Base-by-base conservation (phyloP, 2,329 filamentous ascomycete species). In the Calycina herbarum region DNA sequence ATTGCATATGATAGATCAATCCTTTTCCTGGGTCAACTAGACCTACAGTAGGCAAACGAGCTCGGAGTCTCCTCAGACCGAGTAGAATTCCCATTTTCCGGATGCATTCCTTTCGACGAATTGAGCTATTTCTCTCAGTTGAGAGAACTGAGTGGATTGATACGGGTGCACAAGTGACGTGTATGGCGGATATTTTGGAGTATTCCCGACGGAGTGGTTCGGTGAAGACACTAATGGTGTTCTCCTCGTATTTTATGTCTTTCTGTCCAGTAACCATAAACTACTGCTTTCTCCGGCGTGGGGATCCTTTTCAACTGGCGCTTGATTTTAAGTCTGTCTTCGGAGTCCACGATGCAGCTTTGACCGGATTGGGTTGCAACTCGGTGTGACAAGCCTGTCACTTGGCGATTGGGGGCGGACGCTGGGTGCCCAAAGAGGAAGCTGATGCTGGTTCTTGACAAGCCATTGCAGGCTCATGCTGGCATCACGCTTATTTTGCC, bases 401-500 rank as follows among this genome's bases (percentile, higher is more conserved):
- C 42, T 45, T n/a, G 42, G 42, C 42, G 17, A 45, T 45, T 45
- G 17, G 42, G 17, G 31, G 31, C 35, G 35, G 35, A 38, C 35
- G 35, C 45, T 7, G 45, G 45, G 45, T 20, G 45, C 45, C 20
- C n/a, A 11, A 51, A 51, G 45, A 51, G 45, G 45, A 20, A 51
- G 45, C 20, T 51, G 7, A 51, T 51, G n/a, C n/a, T 51, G 45
- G 45, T 11, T 24, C 45, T 51, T 51, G n/a, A 24, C 45, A 24
- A 11, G 45, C 45, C 45, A 24, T 51, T 51, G 45, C 45, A 51
- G 45, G 45, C 45, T 51, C 24, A 8, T 51, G n/a, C n/a, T 45
- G 38, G 33, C 7, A 45, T 61, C 38, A 38, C 40, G 38, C 35
- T 33, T 59, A 63, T 45, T 60, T 24, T 59, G 51, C 62, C 62